Evolutionary conservation across 1,284 basidiomycete genomes (phyloP).

Genomic region (Thecaphora thlaspeos): DNA sequence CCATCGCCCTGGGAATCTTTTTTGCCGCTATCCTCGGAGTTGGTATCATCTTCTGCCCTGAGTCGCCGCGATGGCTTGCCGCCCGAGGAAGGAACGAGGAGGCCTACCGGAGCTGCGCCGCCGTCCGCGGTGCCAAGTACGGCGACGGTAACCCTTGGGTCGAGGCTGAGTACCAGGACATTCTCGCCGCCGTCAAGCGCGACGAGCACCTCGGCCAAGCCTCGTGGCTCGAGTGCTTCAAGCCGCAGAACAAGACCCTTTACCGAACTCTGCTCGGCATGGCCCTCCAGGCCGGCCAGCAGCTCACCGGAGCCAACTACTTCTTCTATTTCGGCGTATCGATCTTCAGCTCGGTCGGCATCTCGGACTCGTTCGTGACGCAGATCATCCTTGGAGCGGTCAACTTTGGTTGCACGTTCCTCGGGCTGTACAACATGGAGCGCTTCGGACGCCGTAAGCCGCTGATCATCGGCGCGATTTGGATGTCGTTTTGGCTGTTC

Average conservation of each 20-base stretch:
- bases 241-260: conserved; percentile 40
- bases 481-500: conserved; percentile 75
- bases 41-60: conserved; percentile 75
- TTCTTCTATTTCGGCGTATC: conserved; percentile 63
- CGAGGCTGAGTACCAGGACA: conserved; percentile 49
- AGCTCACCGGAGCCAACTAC: conserved; percentile 69
- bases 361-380: conserved; percentile 65
- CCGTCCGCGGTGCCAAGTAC: conserved; percentile 63
- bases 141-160: conserved; percentile 48
- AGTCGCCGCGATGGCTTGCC: conserved; percentile 70
- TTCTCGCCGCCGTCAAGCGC: conserved; percentile 40
- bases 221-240: conserved; percentile 53
- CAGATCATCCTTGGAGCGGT: conserved; percentile 67
- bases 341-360: conserved; percentile 70
- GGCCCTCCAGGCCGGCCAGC: conserved; percentile 71
- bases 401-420: conserved; percentile 65
- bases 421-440: conserved; percentile 66
- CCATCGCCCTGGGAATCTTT: conserved; percentile 70
- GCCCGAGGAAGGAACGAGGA: conserved; percentile 63
- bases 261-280: conserved; percentile 62
- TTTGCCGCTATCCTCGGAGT: conserved; percentile 69
- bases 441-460: conserved; percentile 63
- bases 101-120: conserved; percentile 64
- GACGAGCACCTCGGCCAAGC: conserved; percentile 25
- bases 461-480: conserved; percentile 61